Conservation (phyloP, 352 stramenopile genomes). For the Detonula confervacea region DNA sequence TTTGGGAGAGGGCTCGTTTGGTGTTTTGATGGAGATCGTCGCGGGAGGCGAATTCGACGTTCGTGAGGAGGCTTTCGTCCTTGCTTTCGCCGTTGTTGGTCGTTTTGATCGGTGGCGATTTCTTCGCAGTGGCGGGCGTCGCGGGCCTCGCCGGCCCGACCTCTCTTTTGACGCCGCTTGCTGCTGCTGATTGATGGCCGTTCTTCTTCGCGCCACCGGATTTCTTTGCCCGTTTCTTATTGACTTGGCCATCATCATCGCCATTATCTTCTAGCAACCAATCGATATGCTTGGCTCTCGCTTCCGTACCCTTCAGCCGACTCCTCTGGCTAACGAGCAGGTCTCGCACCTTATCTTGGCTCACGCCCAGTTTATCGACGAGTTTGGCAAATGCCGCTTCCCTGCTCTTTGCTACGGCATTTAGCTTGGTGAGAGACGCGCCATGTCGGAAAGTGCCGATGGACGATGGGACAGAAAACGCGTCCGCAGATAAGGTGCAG, state of each 20-base stretch:
- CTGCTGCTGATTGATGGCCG: no score
- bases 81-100: conserved; percentile 11
- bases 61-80: conserved; percentile 22
- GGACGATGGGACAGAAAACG: neutral
- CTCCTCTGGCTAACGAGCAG: conserved; percentile 23
- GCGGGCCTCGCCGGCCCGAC: no score
- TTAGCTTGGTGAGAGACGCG: neutral
- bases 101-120: neutral
- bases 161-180: no score
- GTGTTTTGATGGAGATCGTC: conserved; percentile 23
- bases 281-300: conserved; percentile 33
- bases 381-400: conserved; percentile 23
- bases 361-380: conserved; percentile 3
- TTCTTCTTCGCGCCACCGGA: neutral
- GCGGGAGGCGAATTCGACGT: conserved; percentile 26
- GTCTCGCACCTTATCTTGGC: conserved; percentile 18
- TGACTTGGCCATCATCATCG: conserved; percentile 1
- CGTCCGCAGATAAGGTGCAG: neutral
- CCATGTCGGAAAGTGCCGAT: neutral
- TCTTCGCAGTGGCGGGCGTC: no score
- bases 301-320: conserved; percentile 10
- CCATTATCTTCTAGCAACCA: conserved; percentile 31
- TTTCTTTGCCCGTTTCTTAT: neutral
- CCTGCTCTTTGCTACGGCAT: conserved; percentile 4
- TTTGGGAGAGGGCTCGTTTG: conserved; percentile 84